These are phyloP conservation scores for Triglochin maritima DNA, from an alignment of 106 monocot genomes.

Conservation along the genomic window DNA sequence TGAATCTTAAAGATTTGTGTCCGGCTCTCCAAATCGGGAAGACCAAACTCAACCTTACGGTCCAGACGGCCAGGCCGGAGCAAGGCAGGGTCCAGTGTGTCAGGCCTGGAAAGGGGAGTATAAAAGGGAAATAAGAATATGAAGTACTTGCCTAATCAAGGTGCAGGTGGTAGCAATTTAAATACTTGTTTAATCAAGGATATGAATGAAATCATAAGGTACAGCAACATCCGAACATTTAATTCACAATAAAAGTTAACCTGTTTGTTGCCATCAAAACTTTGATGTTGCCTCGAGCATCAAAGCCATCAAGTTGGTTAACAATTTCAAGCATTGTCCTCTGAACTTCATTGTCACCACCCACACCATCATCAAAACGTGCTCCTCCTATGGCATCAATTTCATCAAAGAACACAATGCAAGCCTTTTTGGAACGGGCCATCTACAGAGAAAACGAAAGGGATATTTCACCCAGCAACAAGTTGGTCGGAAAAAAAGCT, in stretches of 20 bases:
- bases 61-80: conserved; percentile 91
- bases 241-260: conserved; percentile 11
- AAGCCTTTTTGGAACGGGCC: conserved; percentile 95
- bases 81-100: conserved; percentile 87
- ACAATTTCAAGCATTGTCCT: conserved; percentile 97
- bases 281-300: conserved; percentile 23
- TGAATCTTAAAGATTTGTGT: conserved; percentile 98
- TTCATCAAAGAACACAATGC: conserved; percentile 98
- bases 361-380: conserved; percentile 95
- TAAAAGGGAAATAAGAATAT: background rate
- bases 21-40: conserved; percentile 88
- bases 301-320: conserved; percentile 24
- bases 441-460: conserved; percentile 34
- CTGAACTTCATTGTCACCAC: conserved; percentile 96
- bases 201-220: background rate
- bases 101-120: conserved; percentile 40
- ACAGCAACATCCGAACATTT: background rate
- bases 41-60: conserved; percentile 90
- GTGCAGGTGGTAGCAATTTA: background rate
- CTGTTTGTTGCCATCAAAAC: conserved; percentile 91
- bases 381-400: conserved; percentile 97
- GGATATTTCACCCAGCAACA: background rate
- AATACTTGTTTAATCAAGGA: background rate
- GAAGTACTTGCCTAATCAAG: background rate
- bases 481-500: background rate